Conservation (phyloP, 1,284 basidiomycete species). For the Sporisorium scitamineum region DNA sequence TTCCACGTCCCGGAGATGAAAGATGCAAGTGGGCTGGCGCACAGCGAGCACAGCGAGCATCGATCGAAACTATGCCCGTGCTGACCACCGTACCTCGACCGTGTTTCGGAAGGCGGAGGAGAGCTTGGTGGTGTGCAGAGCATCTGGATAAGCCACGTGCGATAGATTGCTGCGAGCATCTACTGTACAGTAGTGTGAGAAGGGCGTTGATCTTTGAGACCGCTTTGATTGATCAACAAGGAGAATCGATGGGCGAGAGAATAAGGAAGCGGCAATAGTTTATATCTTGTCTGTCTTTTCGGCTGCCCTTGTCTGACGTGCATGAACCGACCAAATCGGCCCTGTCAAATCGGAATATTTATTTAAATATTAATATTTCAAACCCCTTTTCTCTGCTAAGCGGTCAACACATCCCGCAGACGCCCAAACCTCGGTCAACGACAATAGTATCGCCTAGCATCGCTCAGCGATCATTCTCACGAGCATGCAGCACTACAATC, state of each 20-base stretch:
- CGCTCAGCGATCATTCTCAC: not conserved
- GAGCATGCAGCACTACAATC: not conserved
- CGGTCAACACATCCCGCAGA: not conserved
- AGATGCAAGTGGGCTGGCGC: too few species aligned
- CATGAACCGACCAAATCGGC: conserved; percentile 2
- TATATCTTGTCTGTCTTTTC: too few species aligned
- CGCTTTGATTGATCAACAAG: not conserved
- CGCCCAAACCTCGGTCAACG: not conserved
- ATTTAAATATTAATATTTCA: too few species aligned
- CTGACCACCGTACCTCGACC: too few species aligned
- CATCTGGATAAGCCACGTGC: not conserved
- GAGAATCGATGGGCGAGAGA: not conserved
- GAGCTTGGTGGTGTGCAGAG: not conserved
- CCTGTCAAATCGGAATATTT: not conserved
- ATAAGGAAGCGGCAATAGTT: too few species aligned
- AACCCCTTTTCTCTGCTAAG: not conserved
- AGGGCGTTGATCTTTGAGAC: not conserved
- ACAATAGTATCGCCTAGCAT: not conserved
- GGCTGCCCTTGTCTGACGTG: conserved; percentile 14
- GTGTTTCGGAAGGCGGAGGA: too few species aligned
- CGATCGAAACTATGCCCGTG: too few species aligned
- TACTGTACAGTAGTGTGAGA: not conserved
- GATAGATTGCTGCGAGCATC: not conserved
- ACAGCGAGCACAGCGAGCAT: too few species aligned
- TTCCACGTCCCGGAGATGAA: too few species aligned